These are phyloP conservation scores for Saitoella complicata DNA, from an alignment of 805 yeast genomes.

Conservation along the genomic window DNA sequence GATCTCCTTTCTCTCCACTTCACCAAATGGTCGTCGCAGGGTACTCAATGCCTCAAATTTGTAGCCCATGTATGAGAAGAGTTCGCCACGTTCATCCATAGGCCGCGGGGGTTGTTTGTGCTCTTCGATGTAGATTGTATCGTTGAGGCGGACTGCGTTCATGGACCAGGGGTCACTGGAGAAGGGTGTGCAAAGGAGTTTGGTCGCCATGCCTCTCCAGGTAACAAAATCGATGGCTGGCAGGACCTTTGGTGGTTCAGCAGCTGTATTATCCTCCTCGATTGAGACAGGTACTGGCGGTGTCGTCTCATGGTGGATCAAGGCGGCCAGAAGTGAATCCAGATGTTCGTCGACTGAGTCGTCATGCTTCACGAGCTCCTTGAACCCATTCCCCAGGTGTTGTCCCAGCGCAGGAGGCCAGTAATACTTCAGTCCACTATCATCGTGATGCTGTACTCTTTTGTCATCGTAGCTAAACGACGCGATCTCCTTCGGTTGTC, in stretches of 20 bases:
- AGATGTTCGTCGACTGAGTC: no score
- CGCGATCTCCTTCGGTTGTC: no score
- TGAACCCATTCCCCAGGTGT: no score
- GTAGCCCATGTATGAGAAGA: conserved; percentile 34
- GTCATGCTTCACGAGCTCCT: no score
- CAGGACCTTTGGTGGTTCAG: conserved; percentile 20
- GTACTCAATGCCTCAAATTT: conserved; percentile 75
- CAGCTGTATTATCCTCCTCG: no score
- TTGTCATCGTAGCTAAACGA: no score
- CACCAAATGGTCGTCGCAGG: conserved; percentile 57
- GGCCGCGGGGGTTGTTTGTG: conserved; percentile 6
- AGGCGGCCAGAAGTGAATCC: no score
- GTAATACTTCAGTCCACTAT: no score
- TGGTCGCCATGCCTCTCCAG: conserved; percentile 72
- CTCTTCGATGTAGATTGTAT: conserved; percentile 43
- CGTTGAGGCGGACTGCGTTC: conserved; percentile 51
- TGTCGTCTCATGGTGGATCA: no score
- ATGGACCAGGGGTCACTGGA: conserved; percentile 40
- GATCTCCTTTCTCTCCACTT: conserved; percentile 45
- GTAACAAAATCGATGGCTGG: conserved; percentile 51
- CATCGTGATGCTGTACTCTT: no score
- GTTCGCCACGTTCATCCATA: conserved; percentile 14
- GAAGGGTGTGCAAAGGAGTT: conserved; percentile 52
- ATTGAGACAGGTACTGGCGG: no score
- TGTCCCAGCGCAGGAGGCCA: no score